phyloP scores from a whole-genome alignment of 352 stramenopile genomes.

The Globisporangium radiosum region DNA sequence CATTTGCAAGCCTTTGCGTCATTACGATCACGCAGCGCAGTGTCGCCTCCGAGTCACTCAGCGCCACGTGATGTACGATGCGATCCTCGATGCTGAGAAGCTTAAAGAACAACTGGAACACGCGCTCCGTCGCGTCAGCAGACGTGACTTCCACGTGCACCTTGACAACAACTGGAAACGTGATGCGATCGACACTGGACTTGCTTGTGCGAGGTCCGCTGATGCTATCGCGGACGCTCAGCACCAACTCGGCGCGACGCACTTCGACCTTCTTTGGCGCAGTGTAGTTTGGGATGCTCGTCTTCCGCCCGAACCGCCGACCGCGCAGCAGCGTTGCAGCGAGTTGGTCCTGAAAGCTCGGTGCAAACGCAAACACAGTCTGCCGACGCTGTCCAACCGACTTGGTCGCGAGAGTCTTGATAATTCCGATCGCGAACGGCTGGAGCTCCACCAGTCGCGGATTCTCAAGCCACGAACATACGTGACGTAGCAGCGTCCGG shows the following conservation, averaged over 20 bases:
- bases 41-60: slow-evolving; percentile 1
- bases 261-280: background rate
- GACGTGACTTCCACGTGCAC: slow-evolving; percentile 1
- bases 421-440: slow-evolving; percentile 10
- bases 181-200: background rate
- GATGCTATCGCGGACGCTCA: background rate
- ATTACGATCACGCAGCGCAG: background rate
- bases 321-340: slow-evolving; percentile 24
- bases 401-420: slow-evolving; percentile 16
- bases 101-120: slow-evolving; percentile 4
- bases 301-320: slow-evolving; percentile 10
- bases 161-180: slow-evolving; percentile 6
- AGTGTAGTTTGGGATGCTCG: slow-evolving; percentile 6
- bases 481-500: slow-evolving; percentile 6
- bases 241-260: background rate
- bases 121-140: background rate
- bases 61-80: background rate
- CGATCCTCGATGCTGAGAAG: background rate
- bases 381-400: slow-evolving; percentile 3
- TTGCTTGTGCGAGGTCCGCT: background rate
- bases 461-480: slow-evolving; percentile 14
- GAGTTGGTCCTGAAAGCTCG: slow-evolving; percentile 26
- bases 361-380: slow-evolving; percentile 17
- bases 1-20: background rate
- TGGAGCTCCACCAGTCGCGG: slow-evolving; percentile 8